Conservation (phyloP, 108 stramenopile genomes). For the Stephanodiscus triporus region DNA sequence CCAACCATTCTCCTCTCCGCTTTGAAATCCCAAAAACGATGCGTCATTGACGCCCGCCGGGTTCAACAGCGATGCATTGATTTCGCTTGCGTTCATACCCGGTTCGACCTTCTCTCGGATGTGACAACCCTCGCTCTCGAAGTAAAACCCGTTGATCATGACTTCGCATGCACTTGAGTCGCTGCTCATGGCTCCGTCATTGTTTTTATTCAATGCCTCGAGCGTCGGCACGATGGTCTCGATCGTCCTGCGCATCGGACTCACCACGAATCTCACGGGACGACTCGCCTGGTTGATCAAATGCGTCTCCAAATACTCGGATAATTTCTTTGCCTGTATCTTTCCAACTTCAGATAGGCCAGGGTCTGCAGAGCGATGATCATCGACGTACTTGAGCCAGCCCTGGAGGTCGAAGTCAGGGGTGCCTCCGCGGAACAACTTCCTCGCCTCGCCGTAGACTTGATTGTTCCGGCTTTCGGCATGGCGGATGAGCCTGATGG, state of each 20-base stretch:
- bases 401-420: constrained; percentile 69
- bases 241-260: constrained; percentile 78
- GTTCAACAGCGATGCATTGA: constrained; percentile 32
- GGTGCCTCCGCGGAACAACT: constrained; percentile 56
- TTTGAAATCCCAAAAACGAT: constrained; percentile 62
- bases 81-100: constrained; percentile 71
- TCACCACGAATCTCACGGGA: constrained; percentile 64
- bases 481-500: constrained; percentile 69
- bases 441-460: constrained; percentile 64
- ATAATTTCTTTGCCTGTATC: constrained; percentile 59
- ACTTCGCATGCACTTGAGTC: constrained; percentile 26
- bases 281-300: constrained; percentile 60
- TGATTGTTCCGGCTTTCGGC: constrained; percentile 55
- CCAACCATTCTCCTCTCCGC: constrained; percentile 59
- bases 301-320: constrained; percentile 60
- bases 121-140: constrained; percentile 79
- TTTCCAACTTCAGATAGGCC: constrained; percentile 54
- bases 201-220: constrained; percentile 31
- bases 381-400: constrained; percentile 67
- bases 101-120: constrained; percentile 56
- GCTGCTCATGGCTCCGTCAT: not conserved
- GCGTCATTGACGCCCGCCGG: constrained; percentile 22
- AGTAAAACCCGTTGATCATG: constrained; percentile 69
- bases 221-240: constrained; percentile 70
- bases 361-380: constrained; percentile 63